Percentiles rank a stretch among this genome's conserved stretches.
Conservation (phyloP, 306 rosid species). For the Oemleria cerasiformis region DNA sequence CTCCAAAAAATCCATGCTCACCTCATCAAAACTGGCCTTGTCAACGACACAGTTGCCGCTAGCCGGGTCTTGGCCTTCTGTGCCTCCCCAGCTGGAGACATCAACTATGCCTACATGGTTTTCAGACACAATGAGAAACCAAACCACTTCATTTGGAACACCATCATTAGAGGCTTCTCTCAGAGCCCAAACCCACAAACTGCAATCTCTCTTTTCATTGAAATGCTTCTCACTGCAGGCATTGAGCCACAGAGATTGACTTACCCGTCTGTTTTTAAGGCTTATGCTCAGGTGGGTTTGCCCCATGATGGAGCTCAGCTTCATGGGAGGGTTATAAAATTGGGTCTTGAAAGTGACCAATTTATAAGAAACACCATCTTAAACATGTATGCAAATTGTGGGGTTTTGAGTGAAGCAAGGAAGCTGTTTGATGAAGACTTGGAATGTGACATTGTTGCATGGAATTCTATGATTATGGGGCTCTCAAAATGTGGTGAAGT, state of each 20-base stretch:
- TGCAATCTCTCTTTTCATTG: slow-evolving; percentile 61
- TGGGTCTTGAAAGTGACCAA: slow-evolving; percentile 52
- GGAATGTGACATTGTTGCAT: slow-evolving; percentile 62
- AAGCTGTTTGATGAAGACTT: slow-evolving; percentile 44
- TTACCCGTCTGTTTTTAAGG: slow-evolving; percentile 86
- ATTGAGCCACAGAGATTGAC: slow-evolving; percentile 57
- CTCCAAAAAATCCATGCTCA: slow-evolving; percentile 56
- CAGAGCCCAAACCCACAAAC: slow-evolving; percentile 55
- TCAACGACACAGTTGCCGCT: slow-evolving; percentile 48
- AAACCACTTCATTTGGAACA: slow-evolving; percentile 73
- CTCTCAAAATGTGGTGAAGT: slow-evolving; percentile 71
- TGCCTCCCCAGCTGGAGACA: slow-evolving; percentile 60
- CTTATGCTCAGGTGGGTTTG: slow-evolving; percentile 60
- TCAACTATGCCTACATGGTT: slow-evolving; percentile 62
- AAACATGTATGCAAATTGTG: slow-evolving; percentile 68
- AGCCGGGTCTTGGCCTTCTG: slow-evolving; percentile 62
- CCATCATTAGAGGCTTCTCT: slow-evolving; percentile 76
- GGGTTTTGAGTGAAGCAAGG: slow-evolving; percentile 55
- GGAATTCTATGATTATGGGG: slow-evolving; percentile 79
- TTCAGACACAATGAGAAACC: slow-evolving; percentile 50
- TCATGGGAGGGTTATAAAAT: slow-evolving; percentile 67
- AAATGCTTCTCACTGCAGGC: slow-evolving; percentile 57
- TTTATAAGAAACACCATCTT: slow-evolving; percentile 59
- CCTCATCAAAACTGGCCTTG: slow-evolving; percentile 66
- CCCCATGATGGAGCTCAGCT: slow-evolving; percentile 73